Base-by-base conservation (phyloP, 306 rosid species). In the Malus orientalis region DNA sequence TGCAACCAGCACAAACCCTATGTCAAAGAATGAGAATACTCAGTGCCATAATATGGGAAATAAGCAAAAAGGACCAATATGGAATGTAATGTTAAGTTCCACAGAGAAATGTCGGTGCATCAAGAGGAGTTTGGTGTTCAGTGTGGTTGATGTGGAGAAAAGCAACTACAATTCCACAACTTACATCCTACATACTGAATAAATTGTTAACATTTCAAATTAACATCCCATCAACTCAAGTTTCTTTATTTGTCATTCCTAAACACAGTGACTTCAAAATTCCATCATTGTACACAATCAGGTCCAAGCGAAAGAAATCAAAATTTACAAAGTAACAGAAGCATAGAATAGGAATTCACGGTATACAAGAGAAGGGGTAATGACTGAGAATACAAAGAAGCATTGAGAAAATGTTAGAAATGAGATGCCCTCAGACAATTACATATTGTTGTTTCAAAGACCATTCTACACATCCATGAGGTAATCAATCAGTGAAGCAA, bases 1-100 rank as follows among this genome's bases (percentile, higher is more conserved):
- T 70, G 89, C 98, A 93, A 75, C 93, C 96, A 66, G 88, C 95
- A 86, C 98, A 93, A 45, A 86, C 81, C 89, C 97, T 93, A 80
- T 85, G 25, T 38, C 40, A 58, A 79, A 77, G 18, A 75, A 59
- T 58, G 45, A 65, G 55, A n/a, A 57, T 45, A 15, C 44, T 44
- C 42, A 38, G 32, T 3, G 42, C 70, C 15, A 19, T 18, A 51
- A 33, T 70, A 18, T 9, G 9, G 25, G 1, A 38, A 19, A 27
- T 64, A 25, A n/a, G 53, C 58, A 45, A 74, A 45, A 74, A 8
- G 19, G 32, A 7, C 78, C 57, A 7, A 18, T 2, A 32, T 20
- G 19, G 23, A 30, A 59, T 19, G 14, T 16, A 40, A 23, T 36
- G 59, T 54, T 16, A 69, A 77, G 60, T 77, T 20, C 53, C 75